A percentile compares a stretch with the other conserved stretches of the same genome.
These are phyloP conservation scores for Macadamia tetraphylla DNA, from an alignment of 164 flowering plant genomes.

Conservation along the genomic window DNA sequence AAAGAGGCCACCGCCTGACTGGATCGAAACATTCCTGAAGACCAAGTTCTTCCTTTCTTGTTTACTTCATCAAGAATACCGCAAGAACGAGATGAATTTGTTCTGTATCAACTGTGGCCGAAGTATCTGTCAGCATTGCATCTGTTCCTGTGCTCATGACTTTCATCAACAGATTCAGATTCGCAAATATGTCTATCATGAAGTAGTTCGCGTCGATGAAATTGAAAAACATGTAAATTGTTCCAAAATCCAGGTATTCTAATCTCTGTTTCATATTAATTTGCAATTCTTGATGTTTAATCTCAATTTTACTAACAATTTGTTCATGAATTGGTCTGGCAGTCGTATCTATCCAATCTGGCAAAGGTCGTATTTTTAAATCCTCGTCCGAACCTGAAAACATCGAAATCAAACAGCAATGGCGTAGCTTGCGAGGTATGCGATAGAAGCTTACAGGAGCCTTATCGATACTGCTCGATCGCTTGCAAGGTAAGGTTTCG, in stretches of 20 bases:
- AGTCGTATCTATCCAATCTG: conserved; percentile 66
- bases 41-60: conserved; percentile 17
- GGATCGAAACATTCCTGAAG: conserved; percentile 16
- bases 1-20: conserved; percentile 4
- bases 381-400: conserved; percentile 45
- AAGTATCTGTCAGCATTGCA: conserved; percentile 53
- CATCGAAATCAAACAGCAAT: conserved; percentile 29
- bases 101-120: conserved; percentile 57
- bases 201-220: conserved; percentile 61
- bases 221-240: conserved; percentile 59
- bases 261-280: background rate
- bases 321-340: background rate
- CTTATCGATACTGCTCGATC: conserved; percentile 62
- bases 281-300: background rate
- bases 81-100: conserved; percentile 58
- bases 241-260: conserved; percentile 55
- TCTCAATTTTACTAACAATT: too few relatives aligned
- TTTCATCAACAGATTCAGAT: conserved; percentile 49
- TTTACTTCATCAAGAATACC: conserved; percentile 9
- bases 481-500: conserved; percentile 58
- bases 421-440: conserved; percentile 55
- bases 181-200: conserved; percentile 65
- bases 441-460: conserved; percentile 49
- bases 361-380: conserved; percentile 66
- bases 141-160: conserved; percentile 21